Evolutionary conservation across 2,329 filamentous ascomycete genomes (phyloP).

Genomic region (Harringtonia aguacate): DNA sequence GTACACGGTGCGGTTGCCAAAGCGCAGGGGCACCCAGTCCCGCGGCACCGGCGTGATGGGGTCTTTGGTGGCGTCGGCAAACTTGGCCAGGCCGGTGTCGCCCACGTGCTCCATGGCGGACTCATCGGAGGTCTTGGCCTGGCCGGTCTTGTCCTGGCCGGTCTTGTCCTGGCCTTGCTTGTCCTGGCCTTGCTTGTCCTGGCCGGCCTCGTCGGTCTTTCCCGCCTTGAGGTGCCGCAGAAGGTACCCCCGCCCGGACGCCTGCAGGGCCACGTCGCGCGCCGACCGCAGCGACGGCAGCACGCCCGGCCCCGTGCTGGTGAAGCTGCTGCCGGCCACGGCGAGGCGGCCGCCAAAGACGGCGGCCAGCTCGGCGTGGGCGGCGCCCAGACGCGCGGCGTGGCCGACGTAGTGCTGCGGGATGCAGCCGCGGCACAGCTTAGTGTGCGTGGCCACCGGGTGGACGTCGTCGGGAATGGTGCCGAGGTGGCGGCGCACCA

Average conservation of each 20-base stretch:
- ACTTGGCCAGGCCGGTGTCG: conserved; percentile 13
- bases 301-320: conserved; percentile 37
- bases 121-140: background rate
- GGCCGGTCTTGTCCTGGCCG: too few species aligned
- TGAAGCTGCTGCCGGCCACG: conserved; percentile 49
- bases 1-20: background rate
- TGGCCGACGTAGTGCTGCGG: conserved; percentile 86
- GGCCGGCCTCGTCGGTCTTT: too few species aligned
- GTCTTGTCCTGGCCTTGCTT: too few species aligned
- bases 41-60: background rate
- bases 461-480: conserved; percentile 46
- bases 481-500: conserved; percentile 64
- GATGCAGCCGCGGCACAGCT: conserved; percentile 60
- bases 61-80: conserved; percentile 5
- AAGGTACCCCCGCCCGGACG: conserved; percentile 17
- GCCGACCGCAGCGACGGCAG: conserved; percentile 40
- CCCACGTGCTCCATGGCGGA: conserved; percentile 10
- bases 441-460: conserved; percentile 40
- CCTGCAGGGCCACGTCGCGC: conserved; percentile 28
- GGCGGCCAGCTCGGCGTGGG: conserved; percentile 41
- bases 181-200: background rate
- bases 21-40: conserved; percentile 7
- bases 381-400: conserved; percentile 44
- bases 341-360: conserved; percentile 53
- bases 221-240: background rate